phyloP scores from a whole-genome alignment of 2,329 filamentous ascomycete species.

The Ophiosphaerella korrae region DNA sequence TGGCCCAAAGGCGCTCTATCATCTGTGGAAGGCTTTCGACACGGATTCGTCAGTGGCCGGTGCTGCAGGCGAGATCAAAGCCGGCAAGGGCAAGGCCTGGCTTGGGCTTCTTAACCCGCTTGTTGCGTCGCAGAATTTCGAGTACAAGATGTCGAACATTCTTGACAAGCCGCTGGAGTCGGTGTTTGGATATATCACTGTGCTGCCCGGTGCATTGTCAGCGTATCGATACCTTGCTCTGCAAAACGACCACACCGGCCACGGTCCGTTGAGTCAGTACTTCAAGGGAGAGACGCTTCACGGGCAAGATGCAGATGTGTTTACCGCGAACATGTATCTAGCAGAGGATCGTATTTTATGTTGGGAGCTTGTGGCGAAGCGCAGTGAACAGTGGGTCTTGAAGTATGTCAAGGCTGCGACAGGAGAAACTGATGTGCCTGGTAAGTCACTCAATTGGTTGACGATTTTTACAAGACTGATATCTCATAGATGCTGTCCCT shows the following conservation, averaged over 20 bases:
- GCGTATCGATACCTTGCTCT: constrained; percentile 95
- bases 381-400: constrained; percentile 92
- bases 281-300: constrained; percentile 99
- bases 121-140: constrained; percentile 97
- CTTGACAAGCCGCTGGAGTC: constrained; percentile 96
- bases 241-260: constrained; percentile 94
- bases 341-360: constrained; percentile 89
- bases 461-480: constrained; percentile 4
- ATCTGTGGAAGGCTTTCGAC: constrained; percentile 98
- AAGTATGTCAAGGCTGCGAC: constrained; percentile 97
- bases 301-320: constrained; percentile 93
- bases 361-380: constrained; percentile 95
- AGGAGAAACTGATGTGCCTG: constrained; percentile 96
- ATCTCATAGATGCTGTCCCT: constrained; percentile 74
- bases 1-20: constrained; percentile 87
- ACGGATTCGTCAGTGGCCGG: constrained; percentile 97
- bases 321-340: constrained; percentile 95
- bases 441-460: constrained; percentile 60
- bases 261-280: constrained; percentile 94
- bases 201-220: constrained; percentile 90
- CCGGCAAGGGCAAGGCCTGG: constrained; percentile 87
- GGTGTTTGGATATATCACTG: constrained; percentile 97
- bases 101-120: constrained; percentile 87
- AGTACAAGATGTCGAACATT: constrained; percentile 99
- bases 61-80: constrained; percentile 96